Evolutionary conservation across 2,329 filamentous ascomycete genomes (phyloP).

Genomic region (Aspergillus sp.): DNA sequence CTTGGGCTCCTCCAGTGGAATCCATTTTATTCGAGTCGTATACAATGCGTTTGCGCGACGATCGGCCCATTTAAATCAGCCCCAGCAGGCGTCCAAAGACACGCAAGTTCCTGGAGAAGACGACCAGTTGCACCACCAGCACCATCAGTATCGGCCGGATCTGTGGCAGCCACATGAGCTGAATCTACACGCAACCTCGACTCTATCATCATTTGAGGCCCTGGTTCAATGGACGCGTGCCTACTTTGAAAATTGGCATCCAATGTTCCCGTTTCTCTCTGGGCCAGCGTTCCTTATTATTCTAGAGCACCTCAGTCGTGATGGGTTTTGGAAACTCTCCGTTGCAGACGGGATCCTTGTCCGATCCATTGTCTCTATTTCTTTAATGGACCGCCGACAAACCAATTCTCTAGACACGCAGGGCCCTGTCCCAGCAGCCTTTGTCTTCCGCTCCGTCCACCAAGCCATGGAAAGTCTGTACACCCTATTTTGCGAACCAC

Average conservation of each 20-base stretch:
- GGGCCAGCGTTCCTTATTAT: slow-evolving; percentile 52
- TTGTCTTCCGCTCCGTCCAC: slow-evolving; percentile 52
- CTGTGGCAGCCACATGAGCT: slow-evolving; percentile 35
- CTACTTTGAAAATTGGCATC: slow-evolving; percentile 61
- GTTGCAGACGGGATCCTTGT: slow-evolving; percentile 45
- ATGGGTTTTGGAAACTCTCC: slow-evolving; percentile 30
- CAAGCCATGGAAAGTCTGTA: slow-evolving; percentile 53
- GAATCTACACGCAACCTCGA: slow-evolving; percentile 32
- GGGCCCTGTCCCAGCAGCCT: slow-evolving; percentile 39
- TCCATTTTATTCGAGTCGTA: slow-evolving; percentile 59
- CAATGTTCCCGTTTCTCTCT: slow-evolving; percentile 57
- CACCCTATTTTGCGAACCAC: slow-evolving; percentile 48
- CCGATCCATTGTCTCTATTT: slow-evolving; percentile 54
- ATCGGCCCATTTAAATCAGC: slow-evolving; percentile 29
- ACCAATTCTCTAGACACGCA: slow-evolving; percentile 14
- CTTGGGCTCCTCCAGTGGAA: slow-evolving; percentile 58
- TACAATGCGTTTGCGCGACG: slow-evolving; percentile 49
- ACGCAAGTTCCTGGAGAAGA: slow-evolving; percentile 58
- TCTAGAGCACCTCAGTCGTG: slow-evolving; percentile 46
- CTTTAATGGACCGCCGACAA: slow-evolving; percentile 54
- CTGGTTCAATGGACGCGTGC: slow-evolving; percentile 52
- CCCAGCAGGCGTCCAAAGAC: slow-evolving; percentile 35
- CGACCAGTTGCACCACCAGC: slow-evolving; percentile 43
- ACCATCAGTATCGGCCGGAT: slow-evolving; percentile 13
- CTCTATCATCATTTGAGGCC: slow-evolving; percentile 49